A percentile compares a stretch with the other conserved stretches of the same genome.
These are phyloP conservation scores for Paecilomyces variotii DNA, from an alignment of 2,329 filamentous ascomycete species.

Conservation along the genomic window DNA sequence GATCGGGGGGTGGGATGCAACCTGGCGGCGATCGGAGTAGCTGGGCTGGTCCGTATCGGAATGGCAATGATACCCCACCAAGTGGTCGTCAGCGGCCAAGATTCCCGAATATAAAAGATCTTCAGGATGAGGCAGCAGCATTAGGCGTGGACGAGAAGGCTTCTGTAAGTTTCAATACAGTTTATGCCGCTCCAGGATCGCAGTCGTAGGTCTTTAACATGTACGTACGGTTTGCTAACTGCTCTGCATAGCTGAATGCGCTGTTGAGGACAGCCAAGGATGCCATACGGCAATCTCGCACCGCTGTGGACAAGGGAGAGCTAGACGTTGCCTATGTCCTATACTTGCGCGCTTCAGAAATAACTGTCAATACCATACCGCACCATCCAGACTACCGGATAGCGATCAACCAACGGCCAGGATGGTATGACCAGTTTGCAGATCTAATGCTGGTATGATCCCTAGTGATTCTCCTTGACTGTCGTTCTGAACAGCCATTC, in stretches of 20 bases:
- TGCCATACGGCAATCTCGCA: conserved; percentile 26
- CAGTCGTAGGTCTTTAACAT: not conserved
- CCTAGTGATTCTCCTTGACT: not conserved
- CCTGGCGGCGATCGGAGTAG: conserved; percentile 16
- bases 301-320: conserved; percentile 23
- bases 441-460: conserved; percentile 39
- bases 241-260: conserved; percentile 21
- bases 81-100: conserved; percentile 15
- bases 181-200: not conserved
- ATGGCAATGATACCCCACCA: conserved; percentile 11
- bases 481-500: not conserved
- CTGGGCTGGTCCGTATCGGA: conserved; percentile 17
- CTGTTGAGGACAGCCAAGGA: conserved; percentile 28
- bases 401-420: conserved; percentile 48
- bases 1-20: conserved; percentile 21
- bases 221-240: conserved; percentile 10
- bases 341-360: conserved; percentile 73
- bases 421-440: conserved; percentile 43
- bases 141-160: conserved; percentile 24
- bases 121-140: conserved; percentile 30
- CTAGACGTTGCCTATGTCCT: conserved; percentile 73
- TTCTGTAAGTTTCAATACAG: conserved; percentile 17
- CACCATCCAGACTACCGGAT: conserved; percentile 65
- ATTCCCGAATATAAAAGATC: conserved; percentile 33
- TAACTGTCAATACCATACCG: conserved; percentile 68